Conservation (phyloP, 345 rosid species). For the thale cress (Arabidopsis thaliana) region DNA sequence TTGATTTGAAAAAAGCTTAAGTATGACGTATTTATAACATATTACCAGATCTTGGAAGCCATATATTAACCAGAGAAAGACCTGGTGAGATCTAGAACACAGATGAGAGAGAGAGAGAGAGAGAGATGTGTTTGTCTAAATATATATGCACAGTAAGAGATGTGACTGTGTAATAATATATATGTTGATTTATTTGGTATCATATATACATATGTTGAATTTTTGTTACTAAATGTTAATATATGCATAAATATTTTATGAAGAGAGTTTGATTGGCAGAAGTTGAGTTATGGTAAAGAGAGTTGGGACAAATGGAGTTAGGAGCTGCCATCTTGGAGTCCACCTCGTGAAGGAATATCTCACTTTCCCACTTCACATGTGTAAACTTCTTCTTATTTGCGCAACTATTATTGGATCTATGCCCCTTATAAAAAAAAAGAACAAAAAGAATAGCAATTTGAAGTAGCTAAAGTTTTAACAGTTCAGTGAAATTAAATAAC, state of each 20-base stretch:
- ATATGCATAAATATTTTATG: background rate
- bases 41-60: constrained; percentile 36
- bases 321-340: constrained; percentile 42
- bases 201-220: background rate
- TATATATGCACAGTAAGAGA: background rate
- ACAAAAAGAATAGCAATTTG: background rate
- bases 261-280: constrained; percentile 21
- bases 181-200: background rate
- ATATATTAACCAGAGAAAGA: constrained; percentile 33
- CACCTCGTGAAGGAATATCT: constrained; percentile 40
- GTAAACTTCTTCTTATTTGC: constrained; percentile 2
- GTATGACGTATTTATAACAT: constrained; percentile 35
- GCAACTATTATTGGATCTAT: constrained; percentile 7
- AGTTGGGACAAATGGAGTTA: constrained; percentile 43
- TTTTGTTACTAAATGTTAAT: background rate
- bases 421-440: too few species aligned
- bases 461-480: too few species aligned
- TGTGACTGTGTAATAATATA: background rate
- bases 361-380: constrained; percentile 38
- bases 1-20: background rate
- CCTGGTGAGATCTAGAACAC: constrained; percentile 43
- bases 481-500: too few species aligned
- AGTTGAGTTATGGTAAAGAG: constrained; percentile 33
- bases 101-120: background rate
- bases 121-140: constrained; percentile 9